These are phyloP conservation scores for Penicillium sp. DNA, from an alignment of 2,329 filamentous ascomycete species.

Conservation along the genomic window DNA sequence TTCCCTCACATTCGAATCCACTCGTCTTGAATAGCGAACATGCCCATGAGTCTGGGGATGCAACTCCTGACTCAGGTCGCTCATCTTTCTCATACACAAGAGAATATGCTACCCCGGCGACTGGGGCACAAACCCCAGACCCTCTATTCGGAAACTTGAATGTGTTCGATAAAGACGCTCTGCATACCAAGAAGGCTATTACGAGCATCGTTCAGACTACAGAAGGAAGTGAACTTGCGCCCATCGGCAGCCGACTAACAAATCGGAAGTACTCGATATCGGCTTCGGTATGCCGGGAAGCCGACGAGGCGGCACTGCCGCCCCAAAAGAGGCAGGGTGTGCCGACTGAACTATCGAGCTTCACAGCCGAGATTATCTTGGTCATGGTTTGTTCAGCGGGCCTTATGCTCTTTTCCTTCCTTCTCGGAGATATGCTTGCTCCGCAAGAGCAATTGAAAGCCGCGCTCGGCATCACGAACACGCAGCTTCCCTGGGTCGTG, in stretches of 20 bases:
- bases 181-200: constrained; percentile 19
- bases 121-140: constrained; percentile 29
- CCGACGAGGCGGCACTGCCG: constrained; percentile 22
- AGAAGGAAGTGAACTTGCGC: constrained; percentile 16
- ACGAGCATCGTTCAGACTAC: constrained; percentile 5
- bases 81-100: constrained; percentile 20
- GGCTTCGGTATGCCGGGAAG: constrained; percentile 8
- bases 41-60: constrained; percentile 3
- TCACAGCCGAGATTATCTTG: constrained; percentile 42
- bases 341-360: constrained; percentile 41
- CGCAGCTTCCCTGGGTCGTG: constrained; percentile 44
- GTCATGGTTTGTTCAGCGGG: constrained; percentile 45
- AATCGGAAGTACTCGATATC: constrained; percentile 19
- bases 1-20: constrained; percentile 3
- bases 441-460: constrained; percentile 38
- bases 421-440: constrained; percentile 43
- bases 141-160: constrained; percentile 21
- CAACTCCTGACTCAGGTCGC: constrained; percentile 14
- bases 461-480: constrained; percentile 40
- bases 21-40: neutral
- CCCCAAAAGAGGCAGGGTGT: constrained; percentile 29
- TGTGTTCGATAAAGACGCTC: constrained; percentile 13
- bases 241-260: constrained; percentile 11
- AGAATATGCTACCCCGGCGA: constrained; percentile 25
- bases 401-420: constrained; percentile 44